Evolutionary conservation across 345 rosid genomes (phyloP), one percentile per base, ranked within the genome.

Genomic region (Heritiera fomes): DNA sequence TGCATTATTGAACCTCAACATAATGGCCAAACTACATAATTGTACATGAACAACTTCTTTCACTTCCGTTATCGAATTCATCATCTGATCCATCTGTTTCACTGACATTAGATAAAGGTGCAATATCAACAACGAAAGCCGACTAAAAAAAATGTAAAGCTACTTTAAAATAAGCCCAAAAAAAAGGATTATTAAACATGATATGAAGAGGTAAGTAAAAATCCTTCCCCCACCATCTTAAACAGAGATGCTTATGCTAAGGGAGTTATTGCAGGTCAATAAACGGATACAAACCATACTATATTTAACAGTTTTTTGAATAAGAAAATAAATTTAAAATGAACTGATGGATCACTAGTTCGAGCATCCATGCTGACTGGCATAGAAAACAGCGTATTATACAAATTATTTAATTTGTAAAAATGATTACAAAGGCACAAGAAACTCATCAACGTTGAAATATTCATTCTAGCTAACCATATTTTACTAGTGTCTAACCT

Each of bases 51-150:
- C 97, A 92, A 69, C 83, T 87, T 83, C 85, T 84, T 85, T 85
- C 93, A 13, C 62, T 85, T 75, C 91, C 88, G 41, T 77, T 70
- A 59, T 89, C 89, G 38, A 85, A 82, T 80, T 90, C 94, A 66
- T 88, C 91, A 67, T 90, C 93, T 28, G 94, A 90, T 55, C 76
- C 88, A 11, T 84, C 84, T 8, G 76, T 76, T 85, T 92, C 97
- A 81, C 94, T 92, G 97, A 78, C 79, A 85, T 77, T 34, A 30
- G 41, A 80, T 70, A 17, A 77, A 70, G 67, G 34, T 67, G 13
- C 61, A 56, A 61, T 15, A 72, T 83, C 80, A 85, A 78, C 32
- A 75, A 64, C 23, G 43, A 1, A 53, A 17, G 58, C 0, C 58
- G 15, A 53, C 55, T 50, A 50, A 50, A 14, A 13, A 50, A 50